Evolutionary conservation across 2,329 filamentous ascomycete species (phyloP).

Genomic region (Bipolaris victoriae): DNA sequence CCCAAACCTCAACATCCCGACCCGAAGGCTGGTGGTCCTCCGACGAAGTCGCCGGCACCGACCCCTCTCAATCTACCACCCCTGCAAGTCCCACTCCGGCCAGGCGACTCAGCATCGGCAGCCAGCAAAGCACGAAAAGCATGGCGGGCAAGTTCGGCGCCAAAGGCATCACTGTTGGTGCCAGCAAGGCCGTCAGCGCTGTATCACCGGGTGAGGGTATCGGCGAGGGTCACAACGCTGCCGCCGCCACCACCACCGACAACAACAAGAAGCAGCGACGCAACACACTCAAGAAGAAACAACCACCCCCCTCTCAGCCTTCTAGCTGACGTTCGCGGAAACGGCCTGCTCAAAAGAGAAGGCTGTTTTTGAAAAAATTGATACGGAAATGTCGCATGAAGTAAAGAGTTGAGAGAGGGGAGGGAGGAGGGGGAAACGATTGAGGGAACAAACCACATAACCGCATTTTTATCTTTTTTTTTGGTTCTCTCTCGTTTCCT

Average conservation of each 20-base stretch:
- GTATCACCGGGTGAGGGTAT: conserved; percentile 33
- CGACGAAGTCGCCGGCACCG: conserved; percentile 46
- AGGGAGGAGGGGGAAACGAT: not conserved
- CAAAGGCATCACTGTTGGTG: conserved; percentile 44
- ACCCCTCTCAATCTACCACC: conserved; percentile 30
- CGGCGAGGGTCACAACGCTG: conserved; percentile 4
- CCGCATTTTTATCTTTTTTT: no score
- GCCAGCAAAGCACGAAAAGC: conserved; percentile 32
- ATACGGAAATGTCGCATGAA: not conserved
- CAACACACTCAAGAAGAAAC: conserved; percentile 15
- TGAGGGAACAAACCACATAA: not conserved
- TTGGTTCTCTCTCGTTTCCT: no score
- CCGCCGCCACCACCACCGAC: conserved; percentile 7
- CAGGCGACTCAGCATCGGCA: conserved; percentile 34
- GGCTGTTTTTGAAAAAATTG: not conserved
- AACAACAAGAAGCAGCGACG: conserved; percentile 6
- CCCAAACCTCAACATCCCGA: conserved; percentile 38
- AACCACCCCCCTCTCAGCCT: not conserved
- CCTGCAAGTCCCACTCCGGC: conserved; percentile 18
- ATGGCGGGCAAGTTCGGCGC: conserved; percentile 36
- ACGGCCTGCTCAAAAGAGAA: not conserved
- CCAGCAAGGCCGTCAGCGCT: conserved; percentile 41
- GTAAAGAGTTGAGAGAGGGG: not conserved
- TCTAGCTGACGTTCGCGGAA: conserved; percentile 2
- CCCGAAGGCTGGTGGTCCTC: conserved; percentile 51